Base-by-base conservation (phyloP, 2,329 filamentous ascomycete genomes). In the Arthroderma sp. region DNA sequence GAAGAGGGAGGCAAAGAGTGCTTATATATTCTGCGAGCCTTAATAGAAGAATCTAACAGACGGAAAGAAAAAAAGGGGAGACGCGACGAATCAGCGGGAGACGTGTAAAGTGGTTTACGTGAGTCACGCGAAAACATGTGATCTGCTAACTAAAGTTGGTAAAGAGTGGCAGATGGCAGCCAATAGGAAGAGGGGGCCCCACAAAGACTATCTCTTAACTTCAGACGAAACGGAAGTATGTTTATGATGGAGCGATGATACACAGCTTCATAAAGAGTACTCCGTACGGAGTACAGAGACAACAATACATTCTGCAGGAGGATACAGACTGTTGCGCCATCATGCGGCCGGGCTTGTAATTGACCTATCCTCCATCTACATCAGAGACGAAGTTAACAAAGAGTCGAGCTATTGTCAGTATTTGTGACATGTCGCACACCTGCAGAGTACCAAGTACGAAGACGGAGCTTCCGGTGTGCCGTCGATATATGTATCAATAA, bases 71-170 rank as follows among this genome's bases (percentile, higher is more conserved):
- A 11, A 32, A 30, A 30, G 31, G 33, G 32, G 37, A 33, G 41
- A 45, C 47, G 47, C 47, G 47, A 44, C 38, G 40, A 36, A 30
- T 36, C 22, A 36, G 30, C n/a, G 38, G n/a, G 39, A 40, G 44
- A 48, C 48, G 48, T 44, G 49, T 50, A 50, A 47, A 49, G 40
- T 49, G 47, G 49, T 31, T 43, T 47, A 44, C 41, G 50, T 52
- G 50, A 49, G 40, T 49, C 48, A 52, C 50, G 45, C 50, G 50
- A 44, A 30, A 31, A 47, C 50, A 47, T 45, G 44, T 50, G 50
- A 42, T 4, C 36, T 42, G 15, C 15, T 22, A 22, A 22, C 15
- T 22, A 22, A 22, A 22, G 15, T 22, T 22, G 15, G 15, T 22
- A 22, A 22, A 42, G 36, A 42, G 5, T 42, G 40, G 40, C 36